These are phyloP conservation scores for Xylariaceae sp. DNA, from an alignment of 2,329 filamentous ascomycete species.

Conservation along the genomic window DNA sequence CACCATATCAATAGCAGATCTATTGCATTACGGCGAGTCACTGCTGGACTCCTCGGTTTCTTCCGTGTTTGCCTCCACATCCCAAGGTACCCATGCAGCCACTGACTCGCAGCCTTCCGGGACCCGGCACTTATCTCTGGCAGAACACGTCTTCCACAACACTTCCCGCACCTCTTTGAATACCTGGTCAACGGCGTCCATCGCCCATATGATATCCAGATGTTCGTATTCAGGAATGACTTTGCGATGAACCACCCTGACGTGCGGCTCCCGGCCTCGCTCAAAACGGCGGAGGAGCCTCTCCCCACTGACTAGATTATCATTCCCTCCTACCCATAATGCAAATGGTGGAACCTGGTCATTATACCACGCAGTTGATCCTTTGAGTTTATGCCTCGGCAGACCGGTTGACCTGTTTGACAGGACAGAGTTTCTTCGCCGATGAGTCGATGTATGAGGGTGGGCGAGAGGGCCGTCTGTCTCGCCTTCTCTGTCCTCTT, in stretches of 20 bases:
- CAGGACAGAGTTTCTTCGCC: slow-evolving; percentile 26
- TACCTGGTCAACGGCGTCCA: slow-evolving; percentile 84
- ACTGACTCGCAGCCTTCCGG: slow-evolving; percentile 69
- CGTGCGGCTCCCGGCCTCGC: slow-evolving; percentile 79
- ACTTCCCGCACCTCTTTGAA: slow-evolving; percentile 82
- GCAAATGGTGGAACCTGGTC: slow-evolving; percentile 81
- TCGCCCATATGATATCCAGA: slow-evolving; percentile 93
- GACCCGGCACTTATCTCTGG: slow-evolving; percentile 62
- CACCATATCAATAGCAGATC: slow-evolving; percentile 9
- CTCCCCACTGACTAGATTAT: slow-evolving; percentile 83
- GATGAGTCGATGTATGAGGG: slow-evolving; percentile 30
- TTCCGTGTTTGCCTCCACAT: slow-evolving; percentile 19
- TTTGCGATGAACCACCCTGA: slow-evolving; percentile 80
- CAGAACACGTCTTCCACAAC: slow-evolving; percentile 78
- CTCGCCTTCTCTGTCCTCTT: slow-evolving; percentile 68
- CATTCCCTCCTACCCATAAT: slow-evolving; percentile 84
- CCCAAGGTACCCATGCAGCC: slow-evolving; percentile 45
- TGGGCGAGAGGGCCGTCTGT: slow-evolving; percentile 45
- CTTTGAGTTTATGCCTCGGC: slow-evolving; percentile 51
- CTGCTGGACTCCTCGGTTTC: slow-evolving; percentile 44
- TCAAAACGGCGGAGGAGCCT: slow-evolving; percentile 77
- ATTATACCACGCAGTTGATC: slow-evolving; percentile 80
- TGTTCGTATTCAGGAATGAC: slow-evolving; percentile 90
- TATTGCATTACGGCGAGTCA: slow-evolving; percentile 34
- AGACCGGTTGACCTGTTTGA: slow-evolving; percentile 36